phyloP scores from a whole-genome alignment of 202 grass and related monocot genomes.

The Carex arenaria region DNA sequence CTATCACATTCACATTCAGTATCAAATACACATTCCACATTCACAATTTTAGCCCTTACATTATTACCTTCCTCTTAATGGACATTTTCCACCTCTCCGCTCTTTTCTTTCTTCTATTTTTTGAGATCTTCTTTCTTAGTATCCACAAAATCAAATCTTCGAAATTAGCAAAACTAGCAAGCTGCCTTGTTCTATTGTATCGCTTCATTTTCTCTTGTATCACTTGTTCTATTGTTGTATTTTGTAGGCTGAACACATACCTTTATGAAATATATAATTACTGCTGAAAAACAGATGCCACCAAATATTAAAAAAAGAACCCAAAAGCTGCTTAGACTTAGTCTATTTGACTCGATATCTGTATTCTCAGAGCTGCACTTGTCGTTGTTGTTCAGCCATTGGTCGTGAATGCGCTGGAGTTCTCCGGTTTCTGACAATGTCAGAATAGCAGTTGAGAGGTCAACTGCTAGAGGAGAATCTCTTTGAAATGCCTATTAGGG shows the following conservation, averaged over 20 bases:
- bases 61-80: not conserved
- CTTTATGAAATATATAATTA: slow-evolving; percentile 49
- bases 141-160: slow-evolving; percentile 19
- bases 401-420: slow-evolving; percentile 70
- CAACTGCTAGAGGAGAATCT: slow-evolving; percentile 71
- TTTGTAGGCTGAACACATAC: slow-evolving; percentile 44
- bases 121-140: slow-evolving; percentile 10
- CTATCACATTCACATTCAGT: no score
- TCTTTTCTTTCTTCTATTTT: not conserved
- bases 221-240: slow-evolving; percentile 34
- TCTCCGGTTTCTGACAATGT: slow-evolving; percentile 79
- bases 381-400: slow-evolving; percentile 34
- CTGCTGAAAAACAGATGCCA: slow-evolving; percentile 42
- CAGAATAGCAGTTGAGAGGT: slow-evolving; percentile 82
- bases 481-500: slow-evolving; percentile 73
- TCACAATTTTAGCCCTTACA: no score
- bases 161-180: not conserved
- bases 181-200: not conserved
- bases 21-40: no score
- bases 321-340: slow-evolving; percentile 75
- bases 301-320: slow-evolving; percentile 77
- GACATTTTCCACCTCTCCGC: not conserved
- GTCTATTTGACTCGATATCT: slow-evolving; percentile 38
- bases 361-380: slow-evolving; percentile 39
- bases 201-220: not conserved